Evolutionary conservation across 139 green algal genomes (phyloP).

Genomic region (Chlorella sp.): DNA sequence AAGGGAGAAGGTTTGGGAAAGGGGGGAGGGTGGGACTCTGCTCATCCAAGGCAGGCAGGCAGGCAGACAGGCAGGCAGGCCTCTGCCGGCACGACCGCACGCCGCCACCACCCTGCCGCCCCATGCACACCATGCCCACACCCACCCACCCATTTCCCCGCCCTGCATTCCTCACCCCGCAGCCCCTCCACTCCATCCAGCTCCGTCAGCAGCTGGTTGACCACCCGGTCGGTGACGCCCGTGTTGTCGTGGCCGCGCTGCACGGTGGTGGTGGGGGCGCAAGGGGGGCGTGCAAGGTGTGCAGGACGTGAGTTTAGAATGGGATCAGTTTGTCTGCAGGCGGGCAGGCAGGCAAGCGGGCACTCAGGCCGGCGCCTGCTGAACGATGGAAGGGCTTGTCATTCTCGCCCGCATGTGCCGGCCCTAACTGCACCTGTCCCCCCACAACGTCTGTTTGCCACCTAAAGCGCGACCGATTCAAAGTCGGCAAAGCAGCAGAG

Average conservation of each 20-base stretch:
- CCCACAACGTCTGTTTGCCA: too few relatives aligned
- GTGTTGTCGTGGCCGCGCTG: slow-evolving; percentile 94
- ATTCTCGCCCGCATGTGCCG: too few relatives aligned
- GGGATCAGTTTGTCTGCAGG: neutral
- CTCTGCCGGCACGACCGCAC: too few relatives aligned
- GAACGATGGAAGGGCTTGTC: too few relatives aligned
- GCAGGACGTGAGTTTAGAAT: neutral
- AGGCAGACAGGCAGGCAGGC: too few relatives aligned
- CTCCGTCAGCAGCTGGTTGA: slow-evolving; percentile 98
- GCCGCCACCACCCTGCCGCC: neutral
- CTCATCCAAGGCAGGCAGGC: too few relatives aligned
- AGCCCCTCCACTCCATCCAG: slow-evolving; percentile 97
- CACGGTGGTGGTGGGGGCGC: neutral
- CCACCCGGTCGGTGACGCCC: slow-evolving; percentile 93
- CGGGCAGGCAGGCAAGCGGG: neutral
- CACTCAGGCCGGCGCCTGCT: neutral
- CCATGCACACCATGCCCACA: neutral
- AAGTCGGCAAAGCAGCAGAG: too few relatives aligned
- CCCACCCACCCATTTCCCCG: neutral
- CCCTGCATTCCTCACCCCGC: slow-evolving; percentile 44
- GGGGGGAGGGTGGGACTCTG: neutral
- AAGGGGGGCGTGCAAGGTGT: neutral
- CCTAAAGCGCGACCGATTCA: too few relatives aligned
- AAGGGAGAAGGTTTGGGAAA: neutral
- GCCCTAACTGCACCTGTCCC: too few relatives aligned